Percentiles rank a stretch among this genome's conserved stretches.
Evolutionary conservation across 768 basidiomycete species (phyloP).

Genomic region (Tricholoma sp.): DNA sequence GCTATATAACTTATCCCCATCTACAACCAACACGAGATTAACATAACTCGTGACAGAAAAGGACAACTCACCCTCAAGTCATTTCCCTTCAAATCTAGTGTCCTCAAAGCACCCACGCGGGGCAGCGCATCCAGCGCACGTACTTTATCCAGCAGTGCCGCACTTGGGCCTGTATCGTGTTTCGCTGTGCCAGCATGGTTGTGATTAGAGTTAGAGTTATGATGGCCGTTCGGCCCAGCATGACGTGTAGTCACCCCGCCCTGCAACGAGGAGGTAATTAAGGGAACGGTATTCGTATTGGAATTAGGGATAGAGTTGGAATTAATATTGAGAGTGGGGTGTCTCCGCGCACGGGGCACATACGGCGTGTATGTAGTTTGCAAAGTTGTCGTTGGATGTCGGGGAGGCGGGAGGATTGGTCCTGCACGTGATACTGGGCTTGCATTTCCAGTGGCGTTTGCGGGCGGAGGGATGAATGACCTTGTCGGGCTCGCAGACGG

Average conservation of each 20-base stretch:
- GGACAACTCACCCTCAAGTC: slow-evolving; percentile 73
- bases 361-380: slow-evolving; percentile 85
- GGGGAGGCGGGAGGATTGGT: slow-evolving; percentile 32
- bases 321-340: slow-evolving; percentile 26
- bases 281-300: slow-evolving; percentile 47
- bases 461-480: slow-evolving; percentile 9
- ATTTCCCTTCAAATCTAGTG: slow-evolving; percentile 88
- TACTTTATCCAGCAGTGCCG: slow-evolving; percentile 82
- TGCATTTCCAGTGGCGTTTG: slow-evolving; percentile 6
- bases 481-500: slow-evolving; percentile 24
- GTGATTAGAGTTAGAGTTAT: slow-evolving; percentile 18
- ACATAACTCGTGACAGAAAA: neutral
- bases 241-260: slow-evolving; percentile 48
- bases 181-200: slow-evolving; percentile 19
- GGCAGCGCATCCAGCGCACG: slow-evolving; percentile 86
- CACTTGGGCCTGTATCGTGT: slow-evolving; percentile 53
- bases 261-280: slow-evolving; percentile 62
- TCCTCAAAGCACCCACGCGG: slow-evolving; percentile 77
- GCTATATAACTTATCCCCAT: slow-evolving; percentile 85
- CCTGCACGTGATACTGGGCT: slow-evolving; percentile 22
- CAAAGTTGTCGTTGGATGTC: slow-evolving; percentile 41
- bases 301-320: slow-evolving; percentile 31
- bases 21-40: slow-evolving; percentile 19
- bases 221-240: slow-evolving; percentile 5
- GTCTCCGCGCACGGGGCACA: slow-evolving; percentile 60